Base-by-base conservation (phyloP, 177 flowering plant genomes). In the Telopea speciosissima region DNA sequence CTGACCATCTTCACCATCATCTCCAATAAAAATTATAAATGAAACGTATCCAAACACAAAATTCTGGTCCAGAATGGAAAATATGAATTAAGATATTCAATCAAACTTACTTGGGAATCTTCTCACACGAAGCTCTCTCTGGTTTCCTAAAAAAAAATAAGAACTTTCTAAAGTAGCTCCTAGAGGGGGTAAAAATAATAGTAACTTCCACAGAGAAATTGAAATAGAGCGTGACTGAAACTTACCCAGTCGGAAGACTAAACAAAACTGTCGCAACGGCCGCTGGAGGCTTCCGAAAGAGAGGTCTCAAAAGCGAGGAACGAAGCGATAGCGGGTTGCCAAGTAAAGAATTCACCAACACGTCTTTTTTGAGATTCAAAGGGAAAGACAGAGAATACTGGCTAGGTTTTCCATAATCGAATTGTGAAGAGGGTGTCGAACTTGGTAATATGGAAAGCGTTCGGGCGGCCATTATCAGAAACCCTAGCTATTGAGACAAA, bases 1-100 rank as follows among this genome's bases (percentile, higher is more conserved):
- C 85, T 1, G 96, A 92, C 97, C 97, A 92, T 79, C 96, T 93
- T 69, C 60, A 61, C 49, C 61, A 21, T n/a, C n/a, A 58, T n/a
- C 23, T n/a, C 61, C n/a, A 2, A n/a, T 19, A 19, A 58, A 58
- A 58, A 2, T 4, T 4, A 58, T 17, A 58, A 58, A 58, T 23
- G 10, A 28, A n/a, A 45, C 16, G 56, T 68, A 72, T 8, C 22
- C 14, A 36, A 63, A 10, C 24, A 69, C 9, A 13, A 58, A 58
- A 58, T 19, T 58, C 61, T 17, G 8, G 8, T n/a, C n/a, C 61
- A 58, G 8, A 21, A 19, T 4, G 3, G 8, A 58, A 7, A 58
- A 54, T 54, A n/a, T 44, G 19, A 49, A 11, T 12, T 2, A 58
- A n/a, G 7, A 19, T 7, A 4, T n/a, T 58, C 61, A 58, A 8